A percentile compares a stretch with the other conserved stretches of the same genome.
Evolutionary conservation across 805 yeast genomes (phyloP).

Genomic region (Starmera pachycereana): DNA sequence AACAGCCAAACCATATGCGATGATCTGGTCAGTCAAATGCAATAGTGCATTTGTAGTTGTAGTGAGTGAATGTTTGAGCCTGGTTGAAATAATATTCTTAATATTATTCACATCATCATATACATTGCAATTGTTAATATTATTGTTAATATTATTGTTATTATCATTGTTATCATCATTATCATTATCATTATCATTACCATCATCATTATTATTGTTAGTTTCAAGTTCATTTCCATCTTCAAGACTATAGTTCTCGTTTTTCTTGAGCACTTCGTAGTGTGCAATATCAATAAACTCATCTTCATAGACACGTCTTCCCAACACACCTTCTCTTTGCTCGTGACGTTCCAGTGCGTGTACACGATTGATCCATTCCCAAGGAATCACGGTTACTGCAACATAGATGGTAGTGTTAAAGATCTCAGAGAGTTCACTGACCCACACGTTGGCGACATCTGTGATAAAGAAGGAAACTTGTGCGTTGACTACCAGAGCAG

Average conservation of each 20-base stretch:
- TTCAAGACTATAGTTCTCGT: conserved; percentile 1
- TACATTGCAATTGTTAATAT: conserved; percentile 4
- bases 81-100: conserved; percentile 1
- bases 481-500: conserved; percentile 43
- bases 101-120: conserved; percentile 1
- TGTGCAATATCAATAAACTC: conserved; percentile 26
- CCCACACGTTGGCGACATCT: conserved; percentile 68
- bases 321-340: conserved; percentile 65
- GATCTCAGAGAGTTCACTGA: conserved; percentile 61
- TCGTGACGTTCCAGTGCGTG: conserved; percentile 43
- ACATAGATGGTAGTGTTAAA: conserved; percentile 66
- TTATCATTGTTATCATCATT: conserved; percentile 2
- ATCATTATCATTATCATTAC: conserved; percentile 6
- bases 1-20: conserved; percentile 48
- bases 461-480: conserved; percentile 67
- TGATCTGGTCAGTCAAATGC: conserved; percentile 40
- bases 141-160: background rate
- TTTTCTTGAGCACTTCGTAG: conserved; percentile 10
- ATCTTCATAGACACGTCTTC: conserved; percentile 66
- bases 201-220: conserved; percentile 1
- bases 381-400: conserved; percentile 60
- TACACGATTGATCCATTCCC: conserved; percentile 79
- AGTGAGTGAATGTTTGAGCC: conserved; percentile 15
- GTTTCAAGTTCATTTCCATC: conserved; percentile 3
- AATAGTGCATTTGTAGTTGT: conserved; percentile 29